These are phyloP conservation scores for Rhizopogon hawkerae DNA, from an alignment of 1,284 basidiomycete genomes.

Conservation along the genomic window DNA sequence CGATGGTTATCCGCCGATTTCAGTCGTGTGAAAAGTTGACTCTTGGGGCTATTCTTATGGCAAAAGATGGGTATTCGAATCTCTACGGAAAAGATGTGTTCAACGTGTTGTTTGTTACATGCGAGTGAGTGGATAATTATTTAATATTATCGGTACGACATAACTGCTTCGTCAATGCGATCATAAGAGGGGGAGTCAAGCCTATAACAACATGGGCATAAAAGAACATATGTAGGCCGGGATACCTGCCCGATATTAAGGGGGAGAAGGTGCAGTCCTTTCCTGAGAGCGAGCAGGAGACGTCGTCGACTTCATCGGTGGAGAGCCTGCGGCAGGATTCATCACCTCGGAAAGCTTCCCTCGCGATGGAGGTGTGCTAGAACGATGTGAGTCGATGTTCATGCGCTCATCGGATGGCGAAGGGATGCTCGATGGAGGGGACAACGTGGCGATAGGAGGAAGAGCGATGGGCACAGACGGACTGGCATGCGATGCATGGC, in stretches of 20 bases:
- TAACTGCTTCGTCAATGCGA: slow-evolving; percentile 17
- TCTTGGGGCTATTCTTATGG: too few relatives aligned
- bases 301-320: slow-evolving; percentile 29
- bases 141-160: slow-evolving; percentile 14
- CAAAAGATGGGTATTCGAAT: background rate
- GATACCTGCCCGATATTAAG: slow-evolving; percentile 13
- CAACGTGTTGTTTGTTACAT: slow-evolving; percentile 24
- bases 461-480: slow-evolving; percentile 34
- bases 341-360: slow-evolving; percentile 46
- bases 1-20: too few relatives aligned
- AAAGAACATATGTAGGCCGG: background rate
- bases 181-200: background rate
- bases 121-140: slow-evolving; percentile 24
- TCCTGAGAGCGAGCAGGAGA: slow-evolving; percentile 31
- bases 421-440: slow-evolving; percentile 46
- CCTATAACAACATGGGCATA: slow-evolving; percentile 3
- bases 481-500: slow-evolving; percentile 28
- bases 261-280: slow-evolving; percentile 24
- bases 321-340: slow-evolving; percentile 39
- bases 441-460: slow-evolving; percentile 59
- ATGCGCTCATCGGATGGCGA: slow-evolving; percentile 47
- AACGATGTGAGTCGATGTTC: slow-evolving; percentile 34
- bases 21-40: too few relatives aligned
- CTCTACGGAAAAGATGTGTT: slow-evolving; percentile 16
- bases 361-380: slow-evolving; percentile 38